A percentile compares a stretch with the other conserved stretches of the same genome.
phyloP scores from a whole-genome alignment of 2,329 filamentous ascomycete genomes.

The Sclerotinia nivalis region DNA sequence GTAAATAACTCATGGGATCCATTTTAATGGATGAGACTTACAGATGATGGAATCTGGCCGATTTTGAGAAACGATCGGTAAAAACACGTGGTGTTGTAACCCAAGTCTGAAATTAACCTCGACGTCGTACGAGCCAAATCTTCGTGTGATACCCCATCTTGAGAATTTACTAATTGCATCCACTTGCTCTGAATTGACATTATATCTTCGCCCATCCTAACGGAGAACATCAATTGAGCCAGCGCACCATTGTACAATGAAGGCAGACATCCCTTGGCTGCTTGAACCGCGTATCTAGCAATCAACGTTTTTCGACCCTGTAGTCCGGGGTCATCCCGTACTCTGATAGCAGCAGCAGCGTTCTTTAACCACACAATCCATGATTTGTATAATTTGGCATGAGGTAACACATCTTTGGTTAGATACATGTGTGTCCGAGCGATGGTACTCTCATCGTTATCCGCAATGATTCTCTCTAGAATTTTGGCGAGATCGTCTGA shows the following conservation, averaged over 20 bases:
- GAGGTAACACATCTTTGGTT: neutral
- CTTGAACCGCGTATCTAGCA: constrained; percentile 3
- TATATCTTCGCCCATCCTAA: neutral
- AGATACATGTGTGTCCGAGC: neutral
- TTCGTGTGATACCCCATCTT: neutral
- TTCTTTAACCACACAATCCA: constrained; percentile 19
- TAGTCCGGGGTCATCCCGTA: neutral
- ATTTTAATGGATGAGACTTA: neutral
- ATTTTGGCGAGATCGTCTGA: neutral
- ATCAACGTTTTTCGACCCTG: neutral
- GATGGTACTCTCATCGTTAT: constrained; percentile 3
- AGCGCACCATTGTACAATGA: constrained; percentile 8
- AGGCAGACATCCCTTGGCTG: constrained; percentile 3
- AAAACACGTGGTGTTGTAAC: constrained; percentile 13
- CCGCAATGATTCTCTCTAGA: neutral
- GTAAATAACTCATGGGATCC: neutral
- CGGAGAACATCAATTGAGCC: neutral
- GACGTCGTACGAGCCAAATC: constrained; percentile 2
- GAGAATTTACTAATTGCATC: neutral
- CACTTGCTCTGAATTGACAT: neutral
- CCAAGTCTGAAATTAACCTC: constrained; percentile 12
- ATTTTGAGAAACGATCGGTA: constrained; percentile 1
- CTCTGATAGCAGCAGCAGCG: neutral
- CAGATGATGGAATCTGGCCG: constrained; percentile 1
- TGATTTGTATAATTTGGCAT: neutral